A percentile compares a stretch with the other conserved stretches of the same genome.
Conservation (phyloP, 1,284 basidiomycete species). For the Termitomyces sp. region DNA sequence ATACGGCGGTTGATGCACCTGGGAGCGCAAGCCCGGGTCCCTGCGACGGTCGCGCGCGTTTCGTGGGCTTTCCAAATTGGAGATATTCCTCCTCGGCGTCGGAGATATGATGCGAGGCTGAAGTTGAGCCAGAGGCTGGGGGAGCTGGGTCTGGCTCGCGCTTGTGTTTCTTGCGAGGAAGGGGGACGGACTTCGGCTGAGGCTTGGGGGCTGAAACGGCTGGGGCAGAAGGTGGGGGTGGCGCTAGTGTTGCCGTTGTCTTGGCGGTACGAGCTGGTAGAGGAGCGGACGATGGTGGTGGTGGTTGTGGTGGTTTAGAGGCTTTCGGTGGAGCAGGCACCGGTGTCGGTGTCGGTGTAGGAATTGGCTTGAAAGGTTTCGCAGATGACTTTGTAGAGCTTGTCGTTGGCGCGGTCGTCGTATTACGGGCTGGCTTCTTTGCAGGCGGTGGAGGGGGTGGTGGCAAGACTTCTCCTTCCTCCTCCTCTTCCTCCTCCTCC, state of each 20-base stretch:
- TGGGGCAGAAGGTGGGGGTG: constrained; percentile 9
- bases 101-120: constrained; percentile 13
- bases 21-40: constrained; percentile 39
- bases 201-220: constrained; percentile 14
- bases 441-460: constrained; percentile 19
- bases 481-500: constrained; percentile 40
- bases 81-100: constrained; percentile 36
- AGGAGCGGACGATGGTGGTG: neutral
- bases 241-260: neutral
- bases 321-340: neutral
- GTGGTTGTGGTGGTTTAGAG: neutral
- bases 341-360: neutral
- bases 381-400: neutral
- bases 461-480: constrained; percentile 30
- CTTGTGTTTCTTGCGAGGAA: constrained; percentile 23
- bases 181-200: constrained; percentile 15
- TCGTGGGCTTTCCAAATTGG: constrained; percentile 31
- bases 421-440: constrained; percentile 16
- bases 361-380: neutral
- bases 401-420: neutral
- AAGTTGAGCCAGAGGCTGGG: neutral
- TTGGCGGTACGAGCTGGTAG: neutral
- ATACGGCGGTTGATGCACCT: constrained; percentile 25
- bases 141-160: constrained; percentile 16
- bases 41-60: constrained; percentile 31